Conservation (phyloP, 2,329 filamentous ascomycete genomes). For the Nothomitra cinnamomea region DNA sequence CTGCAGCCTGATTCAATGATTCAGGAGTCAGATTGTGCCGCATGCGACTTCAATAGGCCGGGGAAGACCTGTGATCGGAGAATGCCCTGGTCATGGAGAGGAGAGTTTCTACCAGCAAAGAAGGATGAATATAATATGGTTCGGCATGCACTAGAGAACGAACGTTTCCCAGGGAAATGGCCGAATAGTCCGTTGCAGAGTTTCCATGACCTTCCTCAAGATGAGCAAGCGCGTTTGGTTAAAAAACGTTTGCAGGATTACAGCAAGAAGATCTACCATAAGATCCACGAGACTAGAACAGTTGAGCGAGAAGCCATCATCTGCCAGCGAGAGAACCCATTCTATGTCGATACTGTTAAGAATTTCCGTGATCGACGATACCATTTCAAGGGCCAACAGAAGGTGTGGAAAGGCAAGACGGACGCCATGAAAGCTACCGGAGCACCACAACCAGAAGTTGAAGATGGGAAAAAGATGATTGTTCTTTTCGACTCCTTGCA, state of each 20-base stretch:
- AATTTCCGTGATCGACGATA: constrained; percentile 95
- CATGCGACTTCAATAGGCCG: constrained; percentile 94
- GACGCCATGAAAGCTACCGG: constrained; percentile 71
- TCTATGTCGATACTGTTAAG: constrained; percentile 92
- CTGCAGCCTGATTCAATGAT: constrained; percentile 99
- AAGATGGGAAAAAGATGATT: constrained; percentile 98
- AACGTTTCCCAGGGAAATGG: constrained; percentile 69
- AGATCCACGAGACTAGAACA: constrained; percentile 88
- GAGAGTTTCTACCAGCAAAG: constrained; percentile 90
- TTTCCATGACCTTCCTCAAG: constrained; percentile 64
- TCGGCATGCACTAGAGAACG: constrained; percentile 73
- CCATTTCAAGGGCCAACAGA: constrained; percentile 95
- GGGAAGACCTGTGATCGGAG: constrained; percentile 94
- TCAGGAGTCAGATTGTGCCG: constrained; percentile 83
- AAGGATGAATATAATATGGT: constrained; percentile 99
- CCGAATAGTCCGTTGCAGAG: constrained; percentile 52
- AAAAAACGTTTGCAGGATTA: constrained; percentile 83
- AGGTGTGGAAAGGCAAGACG: constrained; percentile 96
- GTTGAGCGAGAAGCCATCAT: constrained; percentile 94
- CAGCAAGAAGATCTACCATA: constrained; percentile 98
- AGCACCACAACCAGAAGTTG: constrained; percentile 58
- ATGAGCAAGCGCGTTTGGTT: constrained; percentile 66
- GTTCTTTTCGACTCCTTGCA: constrained; percentile 90
- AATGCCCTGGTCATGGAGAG: constrained; percentile 94
- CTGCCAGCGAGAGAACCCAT: constrained; percentile 93